phyloP scores from a whole-genome alignment of 345 rosid genomes.

The Erucastrum elatum region DNA sequence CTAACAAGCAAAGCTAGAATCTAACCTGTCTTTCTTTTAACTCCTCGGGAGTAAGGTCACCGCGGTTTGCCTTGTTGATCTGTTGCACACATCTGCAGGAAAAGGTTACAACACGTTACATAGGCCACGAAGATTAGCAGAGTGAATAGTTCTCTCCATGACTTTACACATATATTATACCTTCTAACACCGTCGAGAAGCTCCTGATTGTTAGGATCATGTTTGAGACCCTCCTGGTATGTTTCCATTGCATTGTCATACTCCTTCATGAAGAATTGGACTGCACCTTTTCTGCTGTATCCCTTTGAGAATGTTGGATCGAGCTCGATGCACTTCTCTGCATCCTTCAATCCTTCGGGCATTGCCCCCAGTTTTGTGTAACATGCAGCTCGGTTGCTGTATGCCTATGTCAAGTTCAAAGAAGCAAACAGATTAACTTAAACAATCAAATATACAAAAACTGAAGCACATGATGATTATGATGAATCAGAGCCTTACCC shows the following conservation, averaged over 20 bases:
- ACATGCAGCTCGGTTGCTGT: slow-evolving; percentile 97
- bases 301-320: slow-evolving; percentile 96
- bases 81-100: slow-evolving; percentile 76
- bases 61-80: slow-evolving; percentile 89
- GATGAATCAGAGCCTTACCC: slow-evolving; percentile 44
- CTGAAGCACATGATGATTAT: neutral
- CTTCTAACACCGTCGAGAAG: slow-evolving; percentile 86
- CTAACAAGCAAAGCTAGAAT: neutral
- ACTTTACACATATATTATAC: slow-evolving; percentile 37
- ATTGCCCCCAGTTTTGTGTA: slow-evolving; percentile 89
- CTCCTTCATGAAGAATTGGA: slow-evolving; percentile 97
- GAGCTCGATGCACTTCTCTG: slow-evolving; percentile 95
- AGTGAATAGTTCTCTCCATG: neutral
- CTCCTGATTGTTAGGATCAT: slow-evolving; percentile 83
- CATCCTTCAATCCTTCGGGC: slow-evolving; percentile 97
- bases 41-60: slow-evolving; percentile 91
- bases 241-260: slow-evolving; percentile 93
- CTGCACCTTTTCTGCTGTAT: slow-evolving; percentile 88
- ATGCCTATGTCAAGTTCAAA: slow-evolving; percentile 49
- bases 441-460: slow-evolving; percentile 6
- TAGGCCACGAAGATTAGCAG: neutral
- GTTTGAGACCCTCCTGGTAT: slow-evolving; percentile 85
- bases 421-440: neutral
- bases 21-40: slow-evolving; percentile 95
- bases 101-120: neutral